Base-by-base conservation (phyloP, 148 eudicot species). In the Rhododendron ferrugineum region DNA sequence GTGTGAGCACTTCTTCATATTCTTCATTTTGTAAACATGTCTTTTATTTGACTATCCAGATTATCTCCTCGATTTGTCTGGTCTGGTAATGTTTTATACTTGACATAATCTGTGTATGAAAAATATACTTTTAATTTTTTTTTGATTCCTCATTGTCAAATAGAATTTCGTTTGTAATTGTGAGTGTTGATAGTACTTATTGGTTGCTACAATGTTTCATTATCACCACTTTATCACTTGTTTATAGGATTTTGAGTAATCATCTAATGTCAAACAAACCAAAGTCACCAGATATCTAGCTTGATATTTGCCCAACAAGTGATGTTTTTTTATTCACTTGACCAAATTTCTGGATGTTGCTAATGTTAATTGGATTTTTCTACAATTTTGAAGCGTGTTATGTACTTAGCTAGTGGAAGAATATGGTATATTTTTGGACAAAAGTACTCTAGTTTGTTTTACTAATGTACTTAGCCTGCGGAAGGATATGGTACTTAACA, bases 1-100 rank as follows among this genome's bases (percentile, higher is more conserved):
- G 84, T 91, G 98, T 95, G 88, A 93, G 96, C 72, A 22, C 82
- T 40, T 79, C 46, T 22, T n/a, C 75, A 2, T 78, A 56, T 87
- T 80, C 16, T 86, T 54, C 36, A 22, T 70, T 83, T 56, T 28
- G 58, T 70, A 28, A 37, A 34, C 44, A 20, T 40, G 2, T 72
- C 44, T 52, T 83, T 79, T 42, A 47, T 73, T 56, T 70, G 58
- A 66, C 3, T 78, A 9, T 36, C 52, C 64, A 47, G 22, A 30
- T 77, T 40, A 42, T 62, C 80, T 66, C 72, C 68, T 76, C 0
- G 18, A 28, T 54, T 36, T 78, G n/a, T 70, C 36, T 66, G 42
- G 26, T 66, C 44, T 34, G 40, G 30, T 11, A 49, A 74, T 37
- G 46, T 36, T 22, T 8, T 58, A 22, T n/a, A 28, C 22, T 64